Percentiles rank a stretch among this genome's conserved stretches.
These are phyloP conservation scores for Candida loeiensis DNA, from an alignment of 805 yeast genomes.

Conservation along the genomic window DNA sequence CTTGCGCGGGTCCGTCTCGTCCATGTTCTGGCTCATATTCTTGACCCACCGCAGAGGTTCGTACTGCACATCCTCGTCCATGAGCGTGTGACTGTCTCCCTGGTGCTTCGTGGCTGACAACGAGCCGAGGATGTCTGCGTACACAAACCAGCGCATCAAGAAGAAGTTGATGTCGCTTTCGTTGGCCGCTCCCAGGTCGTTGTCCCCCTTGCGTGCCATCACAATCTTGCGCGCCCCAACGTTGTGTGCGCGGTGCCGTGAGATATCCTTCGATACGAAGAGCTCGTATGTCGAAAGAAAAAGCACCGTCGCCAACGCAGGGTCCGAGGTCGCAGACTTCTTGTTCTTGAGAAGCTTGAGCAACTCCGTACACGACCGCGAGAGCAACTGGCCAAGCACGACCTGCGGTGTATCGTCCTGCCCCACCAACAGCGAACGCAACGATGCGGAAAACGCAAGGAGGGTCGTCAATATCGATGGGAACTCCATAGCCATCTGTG, in stretches of 20 bases:
- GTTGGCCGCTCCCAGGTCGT: conserved; percentile 9
- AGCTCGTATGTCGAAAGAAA: conserved; percentile 55
- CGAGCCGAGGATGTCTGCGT: conserved; percentile 60
- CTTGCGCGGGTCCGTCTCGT: conserved; percentile 22
- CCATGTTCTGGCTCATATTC: background rate
- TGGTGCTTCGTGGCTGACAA: conserved; percentile 50
- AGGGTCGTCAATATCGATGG: conserved; percentile 56
- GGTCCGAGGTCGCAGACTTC: conserved; percentile 56
- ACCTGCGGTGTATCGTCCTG: conserved; percentile 27
- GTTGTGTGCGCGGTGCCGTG: conserved; percentile 61
- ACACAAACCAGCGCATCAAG: conserved; percentile 65
- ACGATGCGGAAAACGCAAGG: conserved; percentile 41
- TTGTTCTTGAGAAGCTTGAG: conserved; percentile 48
- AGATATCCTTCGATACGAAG: conserved; percentile 41
- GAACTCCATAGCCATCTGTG: conserved; percentile 61
- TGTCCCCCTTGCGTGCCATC: conserved; percentile 41
- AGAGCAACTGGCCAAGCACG: conserved; percentile 49
- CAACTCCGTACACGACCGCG: conserved; percentile 56
- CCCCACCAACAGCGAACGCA: conserved; percentile 25
- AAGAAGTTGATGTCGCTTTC: conserved; percentile 49
- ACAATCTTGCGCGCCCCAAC: conserved; percentile 67
- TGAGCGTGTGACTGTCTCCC: conserved; percentile 26
- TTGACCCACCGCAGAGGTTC: conserved; percentile 18
- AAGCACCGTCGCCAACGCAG: conserved; percentile 60
- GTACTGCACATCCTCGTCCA: conserved; percentile 20